Conservation (phyloP, 345 rosid genomes). For the Eucalyptus curtisii region DNA sequence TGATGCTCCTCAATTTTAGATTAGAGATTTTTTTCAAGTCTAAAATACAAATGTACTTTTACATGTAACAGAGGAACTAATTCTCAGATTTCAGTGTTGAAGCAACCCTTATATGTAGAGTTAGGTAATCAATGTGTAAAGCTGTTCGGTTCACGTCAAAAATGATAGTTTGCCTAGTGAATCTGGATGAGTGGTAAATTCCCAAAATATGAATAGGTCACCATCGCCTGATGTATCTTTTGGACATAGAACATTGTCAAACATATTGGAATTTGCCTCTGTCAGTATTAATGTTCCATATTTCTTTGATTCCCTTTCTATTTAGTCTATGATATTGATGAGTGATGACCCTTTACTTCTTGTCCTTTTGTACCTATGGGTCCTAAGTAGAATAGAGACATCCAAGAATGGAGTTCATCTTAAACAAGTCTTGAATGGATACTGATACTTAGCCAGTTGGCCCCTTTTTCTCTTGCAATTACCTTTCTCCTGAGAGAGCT, state of each 20-base stretch:
- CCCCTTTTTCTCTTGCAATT: neutral
- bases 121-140: neutral
- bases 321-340: neutral
- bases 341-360: neutral
- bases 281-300: neutral
- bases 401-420: neutral
- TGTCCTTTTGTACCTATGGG: neutral
- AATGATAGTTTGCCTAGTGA: neutral
- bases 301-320: neutral
- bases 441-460: neutral
- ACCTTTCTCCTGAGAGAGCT: neutral
- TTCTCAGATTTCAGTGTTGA: neutral
- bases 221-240: neutral
- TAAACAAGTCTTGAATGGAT: neutral
- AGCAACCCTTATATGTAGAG: neutral
- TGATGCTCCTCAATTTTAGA: neutral
- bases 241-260: neutral
- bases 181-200: neutral
- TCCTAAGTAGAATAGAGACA: neutral
- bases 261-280: neutral
- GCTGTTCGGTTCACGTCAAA: neutral
- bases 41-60: neutral
- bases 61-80: neutral
- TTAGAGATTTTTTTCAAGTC: neutral
- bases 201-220: neutral